phyloP scores from a whole-genome alignment of 805 yeast genomes.

The Metschnikowia drakensbergensis region DNA sequence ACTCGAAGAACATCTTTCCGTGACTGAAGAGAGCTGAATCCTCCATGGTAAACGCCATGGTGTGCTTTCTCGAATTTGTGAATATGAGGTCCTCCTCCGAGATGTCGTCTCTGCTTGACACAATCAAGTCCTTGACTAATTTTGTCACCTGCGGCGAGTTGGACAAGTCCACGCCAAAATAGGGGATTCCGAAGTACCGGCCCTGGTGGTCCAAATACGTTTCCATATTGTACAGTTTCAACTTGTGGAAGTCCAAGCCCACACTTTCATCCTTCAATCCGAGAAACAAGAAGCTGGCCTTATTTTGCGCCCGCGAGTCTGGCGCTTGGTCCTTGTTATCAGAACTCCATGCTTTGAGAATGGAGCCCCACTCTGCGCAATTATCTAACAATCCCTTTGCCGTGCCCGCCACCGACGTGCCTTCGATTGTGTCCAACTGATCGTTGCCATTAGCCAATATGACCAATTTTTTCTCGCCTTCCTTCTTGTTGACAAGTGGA shows the following conservation, averaged over 20 bases:
- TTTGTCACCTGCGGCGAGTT: slow-evolving; percentile 39
- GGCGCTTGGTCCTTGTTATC: slow-evolving; percentile 35
- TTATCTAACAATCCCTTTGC: slow-evolving; percentile 21
- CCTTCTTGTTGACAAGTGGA: slow-evolving; percentile 32
- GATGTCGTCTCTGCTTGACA: slow-evolving; percentile 14
- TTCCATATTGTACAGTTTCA: slow-evolving; percentile 28
- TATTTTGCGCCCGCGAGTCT: slow-evolving; percentile 35
- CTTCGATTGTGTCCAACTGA: slow-evolving; percentile 23
- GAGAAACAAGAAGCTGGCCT: slow-evolving; percentile 36
- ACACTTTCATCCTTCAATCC: slow-evolving; percentile 47
- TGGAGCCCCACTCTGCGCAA: slow-evolving; percentile 12
- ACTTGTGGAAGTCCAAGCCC: slow-evolving; percentile 30
- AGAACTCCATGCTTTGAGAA: slow-evolving; percentile 24
- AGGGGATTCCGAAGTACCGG: slow-evolving; percentile 57
- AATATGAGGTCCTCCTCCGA: slow-evolving; percentile 20
- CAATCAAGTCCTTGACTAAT: slow-evolving; percentile 28
- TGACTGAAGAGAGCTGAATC: slow-evolving; percentile 75
- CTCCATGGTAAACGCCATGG: slow-evolving; percentile 28
- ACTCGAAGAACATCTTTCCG: slow-evolving; percentile 79
- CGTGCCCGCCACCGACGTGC: slow-evolving; percentile 13
- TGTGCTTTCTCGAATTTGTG: slow-evolving; percentile 35
- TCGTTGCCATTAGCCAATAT: slow-evolving; percentile 34
- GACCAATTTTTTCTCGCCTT: slow-evolving; percentile 25
- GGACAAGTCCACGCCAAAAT: slow-evolving; percentile 58
- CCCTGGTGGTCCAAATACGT: slow-evolving; percentile 42